Evolutionary conservation across 2,329 filamentous ascomycete species (phyloP).

Genomic region (Nigrospora sphaerica): DNA sequence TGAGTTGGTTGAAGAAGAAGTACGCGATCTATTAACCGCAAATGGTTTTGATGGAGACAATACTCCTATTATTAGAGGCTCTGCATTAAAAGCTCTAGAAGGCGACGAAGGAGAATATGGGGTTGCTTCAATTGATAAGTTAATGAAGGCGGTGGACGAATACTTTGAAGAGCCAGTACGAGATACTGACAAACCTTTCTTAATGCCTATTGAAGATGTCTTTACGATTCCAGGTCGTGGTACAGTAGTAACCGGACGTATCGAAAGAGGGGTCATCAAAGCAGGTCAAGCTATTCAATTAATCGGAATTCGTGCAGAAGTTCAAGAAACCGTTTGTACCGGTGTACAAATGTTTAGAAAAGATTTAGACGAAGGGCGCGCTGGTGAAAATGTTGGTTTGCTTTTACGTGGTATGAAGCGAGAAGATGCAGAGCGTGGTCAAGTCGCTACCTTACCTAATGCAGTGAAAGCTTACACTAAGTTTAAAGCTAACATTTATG

Average conservation of each 20-base stretch:
- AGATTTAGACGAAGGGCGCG: slow-evolving; percentile 91
- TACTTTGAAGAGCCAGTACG: slow-evolving; percentile 96
- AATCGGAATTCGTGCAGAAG: slow-evolving; percentile 71
- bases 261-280: slow-evolving; percentile 92
- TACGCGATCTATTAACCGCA: slow-evolving; percentile 87
- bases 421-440: slow-evolving; percentile 89
- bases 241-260: slow-evolving; percentile 93
- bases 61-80: slow-evolving; percentile 94
- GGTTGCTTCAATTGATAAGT: slow-evolving; percentile 79
- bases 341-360: slow-evolving; percentile 99
- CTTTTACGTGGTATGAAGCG: slow-evolving; percentile 93
- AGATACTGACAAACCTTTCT: slow-evolving; percentile 95
- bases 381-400: slow-evolving; percentile 96
- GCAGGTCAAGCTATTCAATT: slow-evolving; percentile 92
- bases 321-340: slow-evolving; percentile 98
- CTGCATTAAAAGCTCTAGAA: slow-evolving; percentile 90
- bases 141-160: slow-evolving; percentile 79
- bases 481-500: slow-evolving; percentile 94
- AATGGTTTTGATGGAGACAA: slow-evolving; percentile 99
- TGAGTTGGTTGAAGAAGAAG: slow-evolving; percentile 99
- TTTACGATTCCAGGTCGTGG: slow-evolving; percentile 90
- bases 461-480: slow-evolving; percentile 79
- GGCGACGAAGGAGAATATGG: slow-evolving; percentile 83
- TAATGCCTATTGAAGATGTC: slow-evolving; percentile 95
- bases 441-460: slow-evolving; percentile 84